A percentile compares a stretch with the other conserved stretches of the same genome.
phyloP scores from a whole-genome alignment of 164 flowering plant genomes.

The Warburgia ugandensis region DNA sequence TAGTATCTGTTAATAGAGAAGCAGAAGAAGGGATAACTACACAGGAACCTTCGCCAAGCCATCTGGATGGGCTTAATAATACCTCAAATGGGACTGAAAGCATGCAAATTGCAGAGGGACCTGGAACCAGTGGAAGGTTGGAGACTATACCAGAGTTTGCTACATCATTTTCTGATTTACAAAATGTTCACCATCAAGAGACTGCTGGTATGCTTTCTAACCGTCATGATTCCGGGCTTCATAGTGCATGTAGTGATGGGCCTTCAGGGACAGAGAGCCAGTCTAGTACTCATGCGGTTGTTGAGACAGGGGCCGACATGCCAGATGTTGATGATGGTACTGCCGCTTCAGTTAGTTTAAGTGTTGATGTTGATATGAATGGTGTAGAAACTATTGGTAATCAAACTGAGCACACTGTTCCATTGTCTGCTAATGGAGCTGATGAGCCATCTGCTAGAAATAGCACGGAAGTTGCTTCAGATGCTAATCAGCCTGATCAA shows the following conservation, averaged over 20 bases:
- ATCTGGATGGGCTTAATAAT: slow-evolving; percentile 22
- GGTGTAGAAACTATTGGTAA: slow-evolving; percentile 31
- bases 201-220: slow-evolving; percentile 12
- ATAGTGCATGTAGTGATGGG: slow-evolving; percentile 17
- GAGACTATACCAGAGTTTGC: slow-evolving; percentile 25
- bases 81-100: slow-evolving; percentile 27
- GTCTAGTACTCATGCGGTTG: slow-evolving; percentile 23
- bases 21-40: slow-evolving; percentile 19
- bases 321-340: slow-evolving; percentile 25
- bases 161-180: slow-evolving; percentile 18
- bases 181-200: slow-evolving; percentile 16
- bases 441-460: slow-evolving; percentile 35
- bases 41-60: slow-evolving; percentile 27
- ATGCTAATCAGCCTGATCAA: slow-evolving; percentile 47
- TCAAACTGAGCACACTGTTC: slow-evolving; percentile 28
- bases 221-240: slow-evolving; percentile 22
- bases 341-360: slow-evolving; percentile 24
- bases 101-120: slow-evolving; percentile 54
- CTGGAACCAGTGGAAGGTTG: slow-evolving; percentile 22
- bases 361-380: slow-evolving; percentile 66
- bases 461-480: slow-evolving; percentile 25
- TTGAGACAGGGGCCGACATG: slow-evolving; percentile 30
- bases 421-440: slow-evolving; percentile 23
- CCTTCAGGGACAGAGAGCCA: slow-evolving; percentile 33
- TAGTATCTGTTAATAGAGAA: slow-evolving; percentile 23